Base-by-base conservation (phyloP, 106 monocot genomes). In the Allium cepa region DNA sequence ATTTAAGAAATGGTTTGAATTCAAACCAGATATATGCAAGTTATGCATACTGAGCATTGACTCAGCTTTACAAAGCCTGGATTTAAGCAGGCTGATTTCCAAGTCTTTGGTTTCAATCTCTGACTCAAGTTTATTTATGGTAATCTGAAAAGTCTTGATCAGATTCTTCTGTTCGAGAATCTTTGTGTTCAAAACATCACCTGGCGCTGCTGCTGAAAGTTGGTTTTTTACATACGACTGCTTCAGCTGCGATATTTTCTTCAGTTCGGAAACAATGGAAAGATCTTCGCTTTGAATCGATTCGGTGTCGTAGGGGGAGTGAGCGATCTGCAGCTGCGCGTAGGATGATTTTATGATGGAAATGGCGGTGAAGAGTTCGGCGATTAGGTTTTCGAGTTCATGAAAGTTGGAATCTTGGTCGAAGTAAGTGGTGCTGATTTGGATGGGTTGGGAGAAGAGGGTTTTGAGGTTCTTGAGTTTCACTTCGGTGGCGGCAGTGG, bases 331-430 rank as follows among this genome's bases (percentile, higher is more conserved):
- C 26, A 95, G 74, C 73, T 86, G 81, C 10, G 88, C 95, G 60
- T 95, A 95, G 17, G 85, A 62, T 7, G 95, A 88, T 75, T 95
- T 95, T 63, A 95, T 61, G 55, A 91, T 79, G 11, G 95, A 83
- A 61, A 83, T 46, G 16, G 66, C 65, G 9, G 91, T 81, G 71
- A 95, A 95, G 57, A 95, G 69, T 10, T 79, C 64, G 7, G 88
- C 81, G 53, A 80, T 46, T 59, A 93, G 67, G n/a, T 69, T 69
- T 11, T 84, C 77, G 72, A 77, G 63, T 3, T 47, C 70, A 8
- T 63, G 73, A 8, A 15, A 66, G 64, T 83, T 60, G 8, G 62
- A 18, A 2, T 28, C 13, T 17, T 14, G 59, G 36, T 36, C 36
- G 36, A 36, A 36, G 17, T 17, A 47, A 16, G 50, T 17, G 1